phyloP scores from a whole-genome alignment of 1,139 yeast species.

The Yamadazyma songkhlaensis region DNA sequence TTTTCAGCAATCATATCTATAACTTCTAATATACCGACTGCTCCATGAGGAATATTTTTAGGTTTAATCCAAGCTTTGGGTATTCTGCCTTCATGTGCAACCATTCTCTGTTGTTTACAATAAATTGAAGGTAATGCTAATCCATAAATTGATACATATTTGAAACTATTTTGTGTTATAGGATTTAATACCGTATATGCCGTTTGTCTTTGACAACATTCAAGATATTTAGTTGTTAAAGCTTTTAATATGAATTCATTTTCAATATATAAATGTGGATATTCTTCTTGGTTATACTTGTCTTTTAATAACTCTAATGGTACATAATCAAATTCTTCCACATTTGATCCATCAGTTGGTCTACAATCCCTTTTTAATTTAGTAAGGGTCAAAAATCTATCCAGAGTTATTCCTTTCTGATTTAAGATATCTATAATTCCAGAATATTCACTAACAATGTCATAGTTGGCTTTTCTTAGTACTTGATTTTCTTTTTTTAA shows the following conservation, averaged over 20 bases:
- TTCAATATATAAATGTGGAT: neutral
- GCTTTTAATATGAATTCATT: conserved; percentile 1
- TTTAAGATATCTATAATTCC: conserved; percentile 1
- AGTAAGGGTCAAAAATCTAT: neutral
- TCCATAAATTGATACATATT: conserved; percentile 3
- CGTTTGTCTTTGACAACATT: conserved; percentile 1
- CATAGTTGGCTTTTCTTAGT: neutral
- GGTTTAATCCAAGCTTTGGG: conserved; percentile 3
- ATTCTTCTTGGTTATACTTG: neutral
- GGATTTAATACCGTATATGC: neutral
- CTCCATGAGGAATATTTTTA: conserved; percentile 1
- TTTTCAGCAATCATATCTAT: conserved; percentile 1
- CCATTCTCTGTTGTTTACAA: neutral
- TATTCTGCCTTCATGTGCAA: neutral
- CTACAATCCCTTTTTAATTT: neutral
- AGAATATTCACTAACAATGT: neutral
- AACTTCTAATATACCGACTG: neutral
- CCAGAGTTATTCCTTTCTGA: neutral
- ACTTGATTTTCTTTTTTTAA: conserved; percentile 1
- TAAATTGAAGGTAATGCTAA: conserved; percentile 1
- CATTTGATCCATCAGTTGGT: too few species aligned
- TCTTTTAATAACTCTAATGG: conserved; percentile 1
- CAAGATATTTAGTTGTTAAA: neutral
- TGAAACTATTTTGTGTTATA: neutral
- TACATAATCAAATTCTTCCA: conserved; percentile 3